Evolutionary conservation across 805 yeast species (phyloP).

Genomic region (Saturnispora ahearnii): DNA sequence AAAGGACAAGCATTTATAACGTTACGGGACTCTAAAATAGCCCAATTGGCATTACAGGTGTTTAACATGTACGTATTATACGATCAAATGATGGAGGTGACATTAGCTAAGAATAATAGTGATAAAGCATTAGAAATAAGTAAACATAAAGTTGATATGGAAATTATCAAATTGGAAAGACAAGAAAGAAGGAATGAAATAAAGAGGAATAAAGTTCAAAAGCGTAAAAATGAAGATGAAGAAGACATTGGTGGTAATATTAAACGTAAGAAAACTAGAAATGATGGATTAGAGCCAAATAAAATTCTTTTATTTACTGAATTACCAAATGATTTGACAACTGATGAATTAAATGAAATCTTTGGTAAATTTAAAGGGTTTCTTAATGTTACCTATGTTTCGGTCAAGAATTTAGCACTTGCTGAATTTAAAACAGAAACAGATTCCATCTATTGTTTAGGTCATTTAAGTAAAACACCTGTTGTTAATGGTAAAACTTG

Average conservation of each 20-base stretch:
- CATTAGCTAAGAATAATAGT: constrained; percentile 35
- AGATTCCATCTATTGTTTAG: constrained; percentile 32
- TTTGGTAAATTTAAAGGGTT: constrained; percentile 54
- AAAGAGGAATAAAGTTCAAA: constrained; percentile 5
- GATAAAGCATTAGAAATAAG: constrained; percentile 26
- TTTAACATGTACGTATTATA: constrained; percentile 35
- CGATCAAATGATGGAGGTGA: constrained; percentile 40
- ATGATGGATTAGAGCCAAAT: constrained; percentile 45
- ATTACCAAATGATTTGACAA: constrained; percentile 38
- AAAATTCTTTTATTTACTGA: constrained; percentile 59
- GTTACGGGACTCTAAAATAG: constrained; percentile 33
- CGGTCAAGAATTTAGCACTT: constrained; percentile 64
- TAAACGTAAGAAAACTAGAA: not conserved
- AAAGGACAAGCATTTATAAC: constrained; percentile 81
- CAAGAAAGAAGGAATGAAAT: constrained; percentile 16
- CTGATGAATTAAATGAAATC: constrained; percentile 32
- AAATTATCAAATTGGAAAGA: constrained; percentile 16
- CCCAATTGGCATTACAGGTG: constrained; percentile 37
- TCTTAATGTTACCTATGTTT: constrained; percentile 56
- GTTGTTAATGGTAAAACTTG: constrained; percentile 15
- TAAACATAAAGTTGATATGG: constrained; percentile 15
- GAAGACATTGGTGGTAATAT: constrained; percentile 11
- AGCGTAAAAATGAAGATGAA: constrained; percentile 15
- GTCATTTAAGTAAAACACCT: constrained; percentile 16
- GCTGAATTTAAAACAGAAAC: constrained; percentile 60